These are phyloP conservation scores for Solanum hybrid DNA, from an alignment of 305 asterid genomes.

Conservation along the genomic window DNA sequence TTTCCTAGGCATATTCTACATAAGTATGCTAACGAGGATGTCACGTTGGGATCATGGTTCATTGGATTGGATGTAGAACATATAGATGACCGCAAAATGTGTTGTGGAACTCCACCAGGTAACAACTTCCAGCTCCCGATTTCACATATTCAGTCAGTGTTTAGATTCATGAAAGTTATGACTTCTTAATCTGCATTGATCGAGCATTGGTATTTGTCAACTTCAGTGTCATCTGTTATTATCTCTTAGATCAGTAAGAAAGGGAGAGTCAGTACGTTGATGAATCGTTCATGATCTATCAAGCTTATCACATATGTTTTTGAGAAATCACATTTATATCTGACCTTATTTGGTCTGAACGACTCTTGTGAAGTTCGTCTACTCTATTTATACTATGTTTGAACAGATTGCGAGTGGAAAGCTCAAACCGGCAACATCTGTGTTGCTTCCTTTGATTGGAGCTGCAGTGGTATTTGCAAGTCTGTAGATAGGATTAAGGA, in stretches of 20 bases:
- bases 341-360: background rate
- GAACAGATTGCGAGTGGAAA: conserved; percentile 91
- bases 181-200: background rate
- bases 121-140: conserved; percentile 6
- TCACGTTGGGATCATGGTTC: conserved; percentile 84
- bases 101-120: conserved; percentile 97
- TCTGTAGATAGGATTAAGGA: conserved; percentile 78
- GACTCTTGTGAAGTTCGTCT: background rate
- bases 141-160: background rate
- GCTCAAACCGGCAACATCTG: conserved; percentile 88
- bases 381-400: background rate
- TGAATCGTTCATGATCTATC: background rate
- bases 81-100: conserved; percentile 79
- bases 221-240: background rate
- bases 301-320: background rate
- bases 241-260: background rate
- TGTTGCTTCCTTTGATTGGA: conserved; percentile 91
- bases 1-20: conserved; percentile 64
- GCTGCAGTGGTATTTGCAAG: conserved; percentile 91
- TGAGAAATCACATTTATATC: background rate
- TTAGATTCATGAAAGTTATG: background rate
- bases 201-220: background rate
- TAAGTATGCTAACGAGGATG: conserved; percentile 87
- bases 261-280: background rate
- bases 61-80: conserved; percentile 93